Base-by-base conservation (phyloP, 163 green algal genomes). In the Scenedesmus sp. region DNA sequence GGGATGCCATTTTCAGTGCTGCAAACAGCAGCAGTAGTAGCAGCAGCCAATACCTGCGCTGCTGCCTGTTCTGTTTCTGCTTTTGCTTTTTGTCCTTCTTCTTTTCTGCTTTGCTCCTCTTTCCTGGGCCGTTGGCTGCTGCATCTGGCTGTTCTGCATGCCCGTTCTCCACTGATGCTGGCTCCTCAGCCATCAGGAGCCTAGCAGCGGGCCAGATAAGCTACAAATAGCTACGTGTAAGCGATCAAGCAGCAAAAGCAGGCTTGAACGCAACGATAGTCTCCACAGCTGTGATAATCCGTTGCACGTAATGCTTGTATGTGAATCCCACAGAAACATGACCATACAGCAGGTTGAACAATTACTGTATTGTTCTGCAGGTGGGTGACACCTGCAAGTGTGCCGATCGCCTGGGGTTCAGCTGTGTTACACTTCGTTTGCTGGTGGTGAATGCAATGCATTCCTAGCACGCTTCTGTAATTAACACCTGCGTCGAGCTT, bases 11-110 rank as follows among this genome's bases (percentile, higher is more conserved):
- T 24, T 16, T 20, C 30, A 22, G 59, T 9, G 33, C 4, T 56
- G 78, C 15, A 20, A 49, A 26, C 35, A 35, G 78, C 78, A 56
- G 78, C 78, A 56, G 37, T 35, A 51, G 78, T 42, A 53, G 33
- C 78, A 42, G 43, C 43, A 84, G 42, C 56, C 20, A 20, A 15
- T 51, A 95, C 92, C 93, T 92, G n/a, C 84, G 92, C 51, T 92
- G 93, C 87, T 95, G 91, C 89, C 90, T 93, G 84, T 93, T 93
- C 59, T 91, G 87, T 85, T 95, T 95, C 18, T 94, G 84, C 84
- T 93, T 92, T 46, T 93, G 80, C 13, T 81, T 83, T 61, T 89
- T 82, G 35, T 95, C 93, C 87, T 93, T 93, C 51, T 92, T 85
- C 85, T 95, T 95, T 13, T 95, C 92, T 20, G 91, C 88, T 85